Evolutionary conservation across 1,284 basidiomycete species (phyloP).

Genomic region (Vanrija sp.): DNA sequence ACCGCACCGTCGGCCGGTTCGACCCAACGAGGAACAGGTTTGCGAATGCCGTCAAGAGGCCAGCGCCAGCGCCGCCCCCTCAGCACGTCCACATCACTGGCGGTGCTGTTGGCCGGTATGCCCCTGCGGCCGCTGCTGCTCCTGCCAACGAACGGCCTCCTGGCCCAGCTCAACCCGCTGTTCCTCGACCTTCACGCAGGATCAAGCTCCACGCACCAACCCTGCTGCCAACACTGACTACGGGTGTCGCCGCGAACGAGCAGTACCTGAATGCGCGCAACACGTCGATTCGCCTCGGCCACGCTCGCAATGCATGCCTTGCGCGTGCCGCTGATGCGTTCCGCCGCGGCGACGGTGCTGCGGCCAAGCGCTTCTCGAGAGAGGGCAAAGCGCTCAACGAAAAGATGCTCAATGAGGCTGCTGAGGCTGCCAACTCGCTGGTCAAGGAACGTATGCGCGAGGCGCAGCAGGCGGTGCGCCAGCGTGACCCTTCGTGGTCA

Average conservation of each 20-base stretch:
- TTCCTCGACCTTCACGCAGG: slow-evolving; percentile 79
- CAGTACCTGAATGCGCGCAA: slow-evolving; percentile 85
- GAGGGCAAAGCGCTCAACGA: slow-evolving; percentile 90
- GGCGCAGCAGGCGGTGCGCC: slow-evolving; percentile 69
- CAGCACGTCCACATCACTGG: slow-evolving; percentile 18
- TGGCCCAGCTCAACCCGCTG: slow-evolving; percentile 21
- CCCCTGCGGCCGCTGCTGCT: slow-evolving; percentile 33
- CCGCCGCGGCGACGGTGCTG: slow-evolving; percentile 87
- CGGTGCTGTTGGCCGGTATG: slow-evolving; percentile 28
- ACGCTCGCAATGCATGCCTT: slow-evolving; percentile 90
- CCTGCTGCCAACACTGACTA: slow-evolving; percentile 80
- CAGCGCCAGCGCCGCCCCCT: slow-evolving; percentile 28
- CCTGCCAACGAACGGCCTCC: slow-evolving; percentile 56
- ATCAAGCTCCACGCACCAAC: slow-evolving; percentile 75
- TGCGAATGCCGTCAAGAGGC: slow-evolving; percentile 53
- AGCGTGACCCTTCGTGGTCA: slow-evolving; percentile 67
- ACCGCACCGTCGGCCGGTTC: slow-evolving; percentile 48
- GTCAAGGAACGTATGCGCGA: slow-evolving; percentile 73
- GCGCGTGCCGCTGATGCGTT: slow-evolving; percentile 92
- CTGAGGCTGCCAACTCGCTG: slow-evolving; percentile 68
- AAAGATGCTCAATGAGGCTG: slow-evolving; percentile 81
- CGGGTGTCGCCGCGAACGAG: slow-evolving; percentile 70
- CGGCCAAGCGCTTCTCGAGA: slow-evolving; percentile 85
- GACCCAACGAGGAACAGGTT: slow-evolving; percentile 82
- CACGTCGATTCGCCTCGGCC: slow-evolving; percentile 81